Evolutionary conservation across 1,284 basidiomycete species (phyloP).

Genomic region (Sporisorium graminicola): DNA sequence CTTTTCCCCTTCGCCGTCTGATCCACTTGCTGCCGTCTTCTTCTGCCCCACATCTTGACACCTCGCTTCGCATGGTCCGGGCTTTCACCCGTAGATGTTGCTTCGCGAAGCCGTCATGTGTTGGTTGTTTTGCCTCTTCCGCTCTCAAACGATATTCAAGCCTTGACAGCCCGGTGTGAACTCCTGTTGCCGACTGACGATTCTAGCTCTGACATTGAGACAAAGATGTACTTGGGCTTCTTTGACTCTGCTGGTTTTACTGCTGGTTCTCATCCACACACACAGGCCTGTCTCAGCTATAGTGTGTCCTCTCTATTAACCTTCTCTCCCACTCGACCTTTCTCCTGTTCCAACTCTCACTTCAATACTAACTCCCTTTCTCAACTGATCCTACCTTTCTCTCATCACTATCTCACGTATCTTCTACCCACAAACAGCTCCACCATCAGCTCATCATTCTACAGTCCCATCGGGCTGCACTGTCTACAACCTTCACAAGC

Average conservation of each 20-base stretch:
- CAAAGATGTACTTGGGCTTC: not conserved
- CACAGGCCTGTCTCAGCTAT: not conserved
- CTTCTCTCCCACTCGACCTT: no score
- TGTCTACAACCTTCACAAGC: not conserved
- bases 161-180: not conserved
- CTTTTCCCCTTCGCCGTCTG: not conserved
- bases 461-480: not conserved
- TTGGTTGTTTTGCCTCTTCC: constrained; percentile 1
- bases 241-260: not conserved
- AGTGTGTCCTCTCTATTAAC: not conserved
- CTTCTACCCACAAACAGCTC: not conserved
- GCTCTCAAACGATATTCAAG: not conserved
- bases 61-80: not conserved
- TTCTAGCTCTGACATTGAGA: not conserved
- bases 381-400: not conserved
- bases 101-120: not conserved
- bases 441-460: not conserved
- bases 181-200: not conserved
- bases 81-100: constrained; percentile 7
- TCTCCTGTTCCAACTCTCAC: not conserved
- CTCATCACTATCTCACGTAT: not conserved
- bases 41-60: not conserved
- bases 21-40: not conserved
- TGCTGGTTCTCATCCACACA: not conserved
- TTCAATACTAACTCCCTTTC: not conserved